Conservation (phyloP, 2,329 filamentous ascomycete species). For the Tolypocladium inflatum region DNA sequence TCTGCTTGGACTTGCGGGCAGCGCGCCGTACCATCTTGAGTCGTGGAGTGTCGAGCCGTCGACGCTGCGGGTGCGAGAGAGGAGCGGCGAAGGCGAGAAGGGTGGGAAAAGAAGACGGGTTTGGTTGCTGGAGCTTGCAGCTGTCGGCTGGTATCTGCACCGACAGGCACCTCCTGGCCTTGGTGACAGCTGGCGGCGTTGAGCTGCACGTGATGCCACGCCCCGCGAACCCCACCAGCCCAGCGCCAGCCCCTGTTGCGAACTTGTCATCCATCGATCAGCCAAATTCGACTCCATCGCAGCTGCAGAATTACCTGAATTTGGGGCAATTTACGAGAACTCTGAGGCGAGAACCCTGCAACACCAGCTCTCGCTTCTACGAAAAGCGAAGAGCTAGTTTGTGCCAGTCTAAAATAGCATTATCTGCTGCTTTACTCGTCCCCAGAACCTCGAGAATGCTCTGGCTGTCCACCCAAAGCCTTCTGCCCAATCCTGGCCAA, state of each 20-base stretch:
- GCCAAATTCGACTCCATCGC: no score
- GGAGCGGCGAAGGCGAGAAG: background rate
- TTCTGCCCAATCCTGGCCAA: slow-evolving; percentile 24
- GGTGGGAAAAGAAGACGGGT: background rate
- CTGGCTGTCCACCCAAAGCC: background rate
- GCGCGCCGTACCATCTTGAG: slow-evolving; percentile 8
- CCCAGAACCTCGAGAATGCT: background rate
- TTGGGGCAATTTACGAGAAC: no score
- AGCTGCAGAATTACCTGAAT: no score
- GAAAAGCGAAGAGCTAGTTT: no score
- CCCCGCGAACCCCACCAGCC: slow-evolving; percentile 1
- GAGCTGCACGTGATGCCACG: slow-evolving; percentile 4
- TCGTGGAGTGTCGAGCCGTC: background rate
- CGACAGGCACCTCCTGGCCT: background rate
- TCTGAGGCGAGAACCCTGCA: no score
- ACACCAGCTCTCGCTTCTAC: no score
- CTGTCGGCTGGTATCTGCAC: background rate
- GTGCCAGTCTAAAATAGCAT: background rate
- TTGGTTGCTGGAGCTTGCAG: background rate
- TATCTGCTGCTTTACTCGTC: background rate
- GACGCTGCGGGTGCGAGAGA: background rate
- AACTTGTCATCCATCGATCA: no score
- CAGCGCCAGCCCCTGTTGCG: background rate
- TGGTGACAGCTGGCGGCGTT: slow-evolving; percentile 6
- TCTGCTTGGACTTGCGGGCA: background rate